A percentile compares a stretch with the other conserved stretches of the same genome.
Evolutionary conservation across 345 rosid genomes (phyloP).

Genomic region (Aegle marmelos): DNA sequence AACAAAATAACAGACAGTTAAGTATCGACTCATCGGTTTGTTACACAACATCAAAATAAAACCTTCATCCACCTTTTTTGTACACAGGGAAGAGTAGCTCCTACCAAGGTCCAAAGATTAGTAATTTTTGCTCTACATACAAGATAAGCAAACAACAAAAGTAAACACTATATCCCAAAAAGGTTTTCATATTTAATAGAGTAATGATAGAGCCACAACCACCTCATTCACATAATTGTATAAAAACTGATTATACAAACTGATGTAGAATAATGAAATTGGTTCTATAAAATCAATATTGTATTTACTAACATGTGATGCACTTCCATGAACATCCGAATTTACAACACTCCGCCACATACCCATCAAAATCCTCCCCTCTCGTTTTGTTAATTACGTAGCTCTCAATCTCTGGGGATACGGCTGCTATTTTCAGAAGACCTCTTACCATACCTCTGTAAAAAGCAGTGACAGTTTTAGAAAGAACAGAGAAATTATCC

Average conservation of each 20-base stretch:
- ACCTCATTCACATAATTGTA: too few species aligned
- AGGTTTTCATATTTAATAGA: not conserved
- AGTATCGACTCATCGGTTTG: not conserved
- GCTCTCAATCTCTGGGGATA: conserved; percentile 5
- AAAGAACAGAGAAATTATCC: not conserved
- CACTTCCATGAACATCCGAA: not conserved
- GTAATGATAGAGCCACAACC: too few species aligned
- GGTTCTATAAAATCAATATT: too few species aligned
- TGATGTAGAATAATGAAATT: too few species aligned
- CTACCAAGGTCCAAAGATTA: not conserved
- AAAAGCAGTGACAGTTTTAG: conserved; percentile 2
- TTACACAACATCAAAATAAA: not conserved
- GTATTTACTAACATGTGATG: not conserved
- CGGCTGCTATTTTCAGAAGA: conserved; percentile 26
- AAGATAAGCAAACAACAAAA: not conserved
- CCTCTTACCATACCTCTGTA: conserved; percentile 33
- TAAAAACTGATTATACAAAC: too few species aligned
- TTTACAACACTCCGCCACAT: not conserved
- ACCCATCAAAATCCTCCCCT: not conserved
- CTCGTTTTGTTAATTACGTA: not conserved
- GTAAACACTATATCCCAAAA: not conserved
- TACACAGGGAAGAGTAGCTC: not conserved
- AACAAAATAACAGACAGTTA: not conserved
- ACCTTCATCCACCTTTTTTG: not conserved
- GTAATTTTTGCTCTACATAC: not conserved